Evolutionary conservation across 2,329 filamentous ascomycete genomes (phyloP).

Genomic region (Ambrosiella cleistominuta): DNA sequence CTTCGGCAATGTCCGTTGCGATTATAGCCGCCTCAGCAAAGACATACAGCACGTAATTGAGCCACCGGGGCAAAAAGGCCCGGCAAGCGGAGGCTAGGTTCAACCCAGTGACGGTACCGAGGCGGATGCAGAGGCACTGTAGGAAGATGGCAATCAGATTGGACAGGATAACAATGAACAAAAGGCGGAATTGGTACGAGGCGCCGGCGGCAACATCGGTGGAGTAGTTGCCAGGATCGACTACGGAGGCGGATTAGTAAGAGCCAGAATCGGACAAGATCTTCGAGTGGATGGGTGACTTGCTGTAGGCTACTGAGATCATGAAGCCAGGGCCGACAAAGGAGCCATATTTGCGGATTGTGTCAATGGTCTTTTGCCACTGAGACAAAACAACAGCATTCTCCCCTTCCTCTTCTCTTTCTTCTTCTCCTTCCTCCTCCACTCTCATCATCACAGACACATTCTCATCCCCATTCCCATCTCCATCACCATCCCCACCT

Average conservation of each 20-base stretch:
- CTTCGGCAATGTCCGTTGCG: constrained; percentile 54
- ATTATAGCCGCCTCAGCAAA: constrained; percentile 52
- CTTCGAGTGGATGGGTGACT: constrained; percentile 15
- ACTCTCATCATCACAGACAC: background rate
- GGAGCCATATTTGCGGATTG: constrained; percentile 4
- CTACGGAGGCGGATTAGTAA: constrained; percentile 17
- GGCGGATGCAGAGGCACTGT: constrained; percentile 49
- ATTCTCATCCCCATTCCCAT: background rate
- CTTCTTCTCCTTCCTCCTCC: background rate
- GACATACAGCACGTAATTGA: constrained; percentile 43
- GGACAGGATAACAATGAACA: constrained; percentile 51
- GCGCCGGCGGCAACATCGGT: constrained; percentile 54
- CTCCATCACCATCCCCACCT: constrained; percentile 7
- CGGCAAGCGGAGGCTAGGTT: constrained; percentile 50
- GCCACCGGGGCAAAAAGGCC: constrained; percentile 46
- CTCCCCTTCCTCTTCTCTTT: too few relatives aligned
- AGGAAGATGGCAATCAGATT: constrained; percentile 57
- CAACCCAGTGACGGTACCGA: constrained; percentile 50
- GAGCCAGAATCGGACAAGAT: background rate
- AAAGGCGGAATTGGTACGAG: constrained; percentile 43
- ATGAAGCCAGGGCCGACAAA: constrained; percentile 52
- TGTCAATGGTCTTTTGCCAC: constrained; percentile 2
- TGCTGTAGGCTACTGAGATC: constrained; percentile 40
- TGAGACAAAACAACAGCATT: background rate
- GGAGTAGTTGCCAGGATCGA: constrained; percentile 50